phyloP scores from a whole-genome alignment of 2,329 filamentous ascomycete species.

The Colletotrichum lindemuthianum region DNA sequence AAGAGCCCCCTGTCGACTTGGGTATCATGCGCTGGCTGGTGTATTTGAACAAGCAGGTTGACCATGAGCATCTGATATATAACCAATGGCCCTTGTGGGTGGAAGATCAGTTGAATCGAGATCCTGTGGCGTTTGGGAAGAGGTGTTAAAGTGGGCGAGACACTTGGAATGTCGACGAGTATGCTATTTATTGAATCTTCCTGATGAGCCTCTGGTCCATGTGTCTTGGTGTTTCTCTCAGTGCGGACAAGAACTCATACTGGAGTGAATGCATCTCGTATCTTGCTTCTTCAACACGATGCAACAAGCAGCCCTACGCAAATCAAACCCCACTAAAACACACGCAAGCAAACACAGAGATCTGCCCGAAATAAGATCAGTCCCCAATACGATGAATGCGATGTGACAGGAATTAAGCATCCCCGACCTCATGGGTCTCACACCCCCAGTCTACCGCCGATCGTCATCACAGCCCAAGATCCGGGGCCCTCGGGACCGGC shows the following conservation, averaged over 20 bases:
- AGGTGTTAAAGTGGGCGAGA: constrained; percentile 24
- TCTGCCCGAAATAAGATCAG: not conserved
- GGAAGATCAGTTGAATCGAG: constrained; percentile 57
- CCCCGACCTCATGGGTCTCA: not conserved
- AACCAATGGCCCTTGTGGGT: constrained; percentile 67
- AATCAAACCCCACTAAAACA: no score
- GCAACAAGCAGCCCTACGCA: no score
- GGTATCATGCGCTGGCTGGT: constrained; percentile 62
- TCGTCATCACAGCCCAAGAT: constrained; percentile 7
- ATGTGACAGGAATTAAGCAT: constrained; percentile 1
- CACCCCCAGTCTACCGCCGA: not conserved
- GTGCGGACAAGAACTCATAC: no score
- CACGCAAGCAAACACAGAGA: no score
- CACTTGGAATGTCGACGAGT: not conserved
- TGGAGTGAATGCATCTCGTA: no score
- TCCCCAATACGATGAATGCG: not conserved
- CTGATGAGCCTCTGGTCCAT: not conserved
- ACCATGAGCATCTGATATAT: constrained; percentile 54
- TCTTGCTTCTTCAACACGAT: no score
- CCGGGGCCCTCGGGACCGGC: not conserved
- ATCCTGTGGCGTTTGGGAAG: constrained; percentile 58
- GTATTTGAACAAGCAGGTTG: constrained; percentile 59
- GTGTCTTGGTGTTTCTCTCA: not conserved
- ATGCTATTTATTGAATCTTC: no score
- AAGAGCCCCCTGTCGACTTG: constrained; percentile 45